Evolutionary conservation across 1,139 yeast species (phyloP), one percentile per base, ranked within the genome.

Genomic region (Hyphopichia khmerensis): DNA sequence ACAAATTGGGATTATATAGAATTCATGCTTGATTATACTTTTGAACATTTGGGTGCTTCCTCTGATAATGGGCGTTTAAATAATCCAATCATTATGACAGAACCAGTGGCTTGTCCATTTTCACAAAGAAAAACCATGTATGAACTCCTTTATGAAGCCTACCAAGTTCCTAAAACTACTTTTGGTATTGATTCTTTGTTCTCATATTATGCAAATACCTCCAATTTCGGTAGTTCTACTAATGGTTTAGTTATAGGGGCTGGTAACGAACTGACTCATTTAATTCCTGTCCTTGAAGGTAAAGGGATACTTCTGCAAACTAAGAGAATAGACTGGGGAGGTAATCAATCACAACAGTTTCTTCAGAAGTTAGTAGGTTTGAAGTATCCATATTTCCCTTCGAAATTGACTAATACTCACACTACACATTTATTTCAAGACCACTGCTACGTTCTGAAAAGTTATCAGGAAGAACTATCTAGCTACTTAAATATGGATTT

Each of bases 1-100:
- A 83, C 95, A 24, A 93, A 91, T 60, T 95, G 99, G 98, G 99
- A 95, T 46, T 80, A 84, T 44, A 77, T 86, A 8, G 99, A 95
- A 59, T 77, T 75, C 43, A 78, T 93, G 43, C 62, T 95, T 43
- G 98, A 93, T 59, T 93, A 90, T 57, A 73, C 93, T 0, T 85
- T 93, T 59, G 79, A 82, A 45, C 95, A 87, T 60, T 58, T 93
- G 40, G 84, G 90, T 4, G 95, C 88, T 2, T 59, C 65, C 16
- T 75, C 87, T 13, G 50, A 57, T 26, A 57, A 65, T 33, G 82
- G 83, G 0, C 55, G 71, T 1, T 80, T 90, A 10, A 79, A 83
- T 41, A 89, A 87, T 53, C 98, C 98, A 1, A 62, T 93, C 1
- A 74, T 91, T n/a, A 69, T 93, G 74, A 84, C 86, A 15, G 97